These are phyloP conservation scores for Eucalyptus erythrocorys DNA, from an alignment of 345 rosid genomes.

Conservation along the genomic window DNA sequence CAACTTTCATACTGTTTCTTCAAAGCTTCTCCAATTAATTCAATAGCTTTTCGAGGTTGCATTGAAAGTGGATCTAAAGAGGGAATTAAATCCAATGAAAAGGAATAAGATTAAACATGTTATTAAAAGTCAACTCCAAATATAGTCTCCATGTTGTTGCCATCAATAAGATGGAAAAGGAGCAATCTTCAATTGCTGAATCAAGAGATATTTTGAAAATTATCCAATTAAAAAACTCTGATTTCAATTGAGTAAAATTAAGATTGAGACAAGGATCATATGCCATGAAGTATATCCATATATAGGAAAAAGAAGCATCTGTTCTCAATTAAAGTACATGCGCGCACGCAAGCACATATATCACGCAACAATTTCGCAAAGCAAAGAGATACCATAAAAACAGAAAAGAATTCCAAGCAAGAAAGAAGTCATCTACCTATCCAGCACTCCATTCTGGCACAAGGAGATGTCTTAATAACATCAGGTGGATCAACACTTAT, in stretches of 20 bases:
- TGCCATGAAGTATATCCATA: neutral
- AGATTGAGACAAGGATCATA: neutral
- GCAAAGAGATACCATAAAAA: neutral
- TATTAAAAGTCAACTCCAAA: neutral
- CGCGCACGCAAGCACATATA: neutral
- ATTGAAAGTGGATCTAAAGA: constrained; percentile 90
- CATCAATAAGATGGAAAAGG: neutral
- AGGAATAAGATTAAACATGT: neutral
- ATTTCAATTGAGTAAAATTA: neutral
- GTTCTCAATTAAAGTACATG: neutral
- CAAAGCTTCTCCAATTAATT: constrained; percentile 76
- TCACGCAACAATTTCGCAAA: neutral
- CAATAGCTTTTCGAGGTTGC: constrained; percentile 92
- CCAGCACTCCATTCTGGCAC: constrained; percentile 99
- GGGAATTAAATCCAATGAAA: neutral
- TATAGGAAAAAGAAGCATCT: neutral
- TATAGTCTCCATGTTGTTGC: neutral
- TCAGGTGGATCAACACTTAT: constrained; percentile 99
- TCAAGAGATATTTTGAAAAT: neutral
- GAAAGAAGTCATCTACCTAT: constrained; percentile 46
- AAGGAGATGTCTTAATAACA: constrained; percentile 97
- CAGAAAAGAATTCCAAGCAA: neutral
- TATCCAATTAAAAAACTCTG: neutral
- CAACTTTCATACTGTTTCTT: constrained; percentile 94
- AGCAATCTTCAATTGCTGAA: neutral